A percentile compares a stretch with the other conserved stretches of the same genome.
phyloP scores from a whole-genome alignment of 164 flowering plant genomes.

The Vitis amurensis region DNA sequence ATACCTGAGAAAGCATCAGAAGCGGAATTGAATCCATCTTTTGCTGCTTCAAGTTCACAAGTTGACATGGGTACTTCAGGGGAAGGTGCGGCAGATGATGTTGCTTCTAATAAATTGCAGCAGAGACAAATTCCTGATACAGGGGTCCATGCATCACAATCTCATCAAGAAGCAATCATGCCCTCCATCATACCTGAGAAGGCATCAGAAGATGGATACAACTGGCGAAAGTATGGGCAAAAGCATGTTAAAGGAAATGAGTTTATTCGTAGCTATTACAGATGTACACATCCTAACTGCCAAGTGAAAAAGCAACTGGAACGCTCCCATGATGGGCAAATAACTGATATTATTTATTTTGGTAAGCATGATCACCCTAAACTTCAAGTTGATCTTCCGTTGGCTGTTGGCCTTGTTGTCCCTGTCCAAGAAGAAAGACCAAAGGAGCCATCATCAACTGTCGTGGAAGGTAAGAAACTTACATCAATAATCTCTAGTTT shows the following conservation, averaged over 20 bases:
- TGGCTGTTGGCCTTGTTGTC: slow-evolving; percentile 26
- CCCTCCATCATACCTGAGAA: slow-evolving; percentile 40
- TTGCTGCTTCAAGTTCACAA: too few species aligned
- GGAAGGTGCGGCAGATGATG: slow-evolving; percentile 12
- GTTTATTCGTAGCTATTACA: slow-evolving; percentile 71
- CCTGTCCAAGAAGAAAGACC: slow-evolving; percentile 30
- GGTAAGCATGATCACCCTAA: slow-evolving; percentile 76
- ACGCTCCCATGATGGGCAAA: slow-evolving; percentile 56
- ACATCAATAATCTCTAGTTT: not conserved
- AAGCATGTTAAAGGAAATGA: slow-evolving; percentile 71
- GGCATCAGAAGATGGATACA: slow-evolving; percentile 63
- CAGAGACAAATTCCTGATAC: slow-evolving; percentile 23
- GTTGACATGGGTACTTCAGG: slow-evolving; percentile 4
- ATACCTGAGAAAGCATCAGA: slow-evolving; percentile 5
- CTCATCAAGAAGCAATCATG: slow-evolving; percentile 33
- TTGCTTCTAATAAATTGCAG: slow-evolving; percentile 22
- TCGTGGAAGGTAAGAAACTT: slow-evolving; percentile 37
- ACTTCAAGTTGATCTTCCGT: slow-evolving; percentile 39
- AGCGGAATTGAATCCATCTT: too few species aligned
- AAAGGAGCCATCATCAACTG: slow-evolving; percentile 16
- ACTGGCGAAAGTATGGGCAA: slow-evolving; percentile 86
- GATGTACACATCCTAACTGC: slow-evolving; percentile 67
- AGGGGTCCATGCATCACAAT: slow-evolving; percentile 18
- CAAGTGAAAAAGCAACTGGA: slow-evolving; percentile 68
- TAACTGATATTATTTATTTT: slow-evolving; percentile 54